These are phyloP conservation scores for Camillea tinctor DNA, from an alignment of 2,329 filamentous ascomycete genomes.

Conservation along the genomic window DNA sequence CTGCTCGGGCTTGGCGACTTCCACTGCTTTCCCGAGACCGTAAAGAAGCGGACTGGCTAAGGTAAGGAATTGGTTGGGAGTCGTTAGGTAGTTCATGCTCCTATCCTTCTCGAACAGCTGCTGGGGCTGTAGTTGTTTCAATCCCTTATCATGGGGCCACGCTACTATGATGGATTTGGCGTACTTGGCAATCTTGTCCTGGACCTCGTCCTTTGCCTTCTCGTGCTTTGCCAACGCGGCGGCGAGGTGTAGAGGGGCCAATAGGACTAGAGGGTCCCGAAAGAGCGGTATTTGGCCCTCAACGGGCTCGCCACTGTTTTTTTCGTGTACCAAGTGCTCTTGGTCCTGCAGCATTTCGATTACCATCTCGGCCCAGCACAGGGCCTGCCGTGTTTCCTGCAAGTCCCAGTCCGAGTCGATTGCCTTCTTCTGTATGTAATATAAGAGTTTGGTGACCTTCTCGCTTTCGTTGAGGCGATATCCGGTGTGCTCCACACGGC, in stretches of 20 bases:
- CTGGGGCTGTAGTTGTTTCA: constrained; percentile 38
- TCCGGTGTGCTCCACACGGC: constrained; percentile 45
- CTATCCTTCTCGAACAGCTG: constrained; percentile 27
- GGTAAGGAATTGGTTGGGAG: constrained; percentile 36
- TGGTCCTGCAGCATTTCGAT: constrained; percentile 49
- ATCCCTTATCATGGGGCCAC: constrained; percentile 41
- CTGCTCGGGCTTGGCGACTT: constrained; percentile 38
- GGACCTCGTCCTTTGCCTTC: constrained; percentile 26
- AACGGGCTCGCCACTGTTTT: constrained; percentile 9
- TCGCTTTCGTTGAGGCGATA: constrained; percentile 43
- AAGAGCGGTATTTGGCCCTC: constrained; percentile 31
- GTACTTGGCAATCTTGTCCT: constrained; percentile 37
- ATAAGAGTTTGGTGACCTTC: constrained; percentile 40
- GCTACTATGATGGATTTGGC: constrained; percentile 37
- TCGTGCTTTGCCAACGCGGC: constrained; percentile 39
- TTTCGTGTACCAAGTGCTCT: constrained; percentile 33
- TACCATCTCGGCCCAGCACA: constrained; percentile 46
- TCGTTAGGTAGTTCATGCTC: constrained; percentile 34
- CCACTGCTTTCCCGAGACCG: constrained; percentile 45
- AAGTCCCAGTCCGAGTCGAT: constrained; percentile 35
- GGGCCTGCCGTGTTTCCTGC: constrained; percentile 40
- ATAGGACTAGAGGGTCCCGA: constrained; percentile 44
- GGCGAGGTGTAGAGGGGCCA: constrained; percentile 43
- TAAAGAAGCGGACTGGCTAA: constrained; percentile 39
- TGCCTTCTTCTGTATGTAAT: constrained; percentile 42